Percentiles rank a stretch among this genome's conserved stretches.
These are phyloP conservation scores for Curvularia sp. DNA, from an alignment of 2,329 filamentous ascomycete species.

Conservation along the genomic window DNA sequence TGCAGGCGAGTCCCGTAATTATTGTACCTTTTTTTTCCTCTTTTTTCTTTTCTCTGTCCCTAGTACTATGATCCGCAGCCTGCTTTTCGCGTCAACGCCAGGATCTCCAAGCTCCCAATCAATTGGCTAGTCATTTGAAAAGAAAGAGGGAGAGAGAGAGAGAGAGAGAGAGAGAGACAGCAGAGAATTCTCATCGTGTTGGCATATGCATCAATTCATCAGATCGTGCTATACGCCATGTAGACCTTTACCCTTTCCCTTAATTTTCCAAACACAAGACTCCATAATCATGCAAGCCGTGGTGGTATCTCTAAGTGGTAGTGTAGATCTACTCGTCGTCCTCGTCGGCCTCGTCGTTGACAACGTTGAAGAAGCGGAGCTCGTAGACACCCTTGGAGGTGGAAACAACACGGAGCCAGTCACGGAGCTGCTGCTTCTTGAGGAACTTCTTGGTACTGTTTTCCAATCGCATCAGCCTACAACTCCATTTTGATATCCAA, in stretches of 20 bases:
- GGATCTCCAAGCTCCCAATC: not conserved
- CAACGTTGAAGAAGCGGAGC: slow-evolving; percentile 99
- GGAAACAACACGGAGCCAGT: slow-evolving; percentile 99
- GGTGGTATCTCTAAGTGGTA: slow-evolving; percentile 20
- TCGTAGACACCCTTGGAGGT: slow-evolving; percentile 99
- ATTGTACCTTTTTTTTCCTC: not conserved
- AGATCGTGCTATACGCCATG: slow-evolving; percentile 42
- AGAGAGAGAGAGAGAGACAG: not conserved
- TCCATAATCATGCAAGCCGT: slow-evolving; percentile 28
- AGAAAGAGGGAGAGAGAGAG: not conserved
- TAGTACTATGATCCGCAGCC: not conserved
- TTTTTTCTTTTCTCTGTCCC: not conserved
- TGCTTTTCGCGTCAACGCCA: not conserved
- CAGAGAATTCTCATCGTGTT: not conserved
- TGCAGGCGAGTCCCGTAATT: not conserved
- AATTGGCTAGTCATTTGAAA: not conserved
- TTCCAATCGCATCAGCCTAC: slow-evolving; percentile 16
- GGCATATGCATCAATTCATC: slow-evolving; percentile 39
- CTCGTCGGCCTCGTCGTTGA: slow-evolving; percentile 96
- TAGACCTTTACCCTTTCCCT: slow-evolving; percentile 28
- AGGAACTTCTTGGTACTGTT: slow-evolving; percentile 99
- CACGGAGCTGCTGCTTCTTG: slow-evolving; percentile 99
- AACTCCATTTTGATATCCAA: not conserved
- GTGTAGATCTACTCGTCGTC: slow-evolving; percentile 85
- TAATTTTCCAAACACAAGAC: slow-evolving; percentile 28